phyloP scores from a whole-genome alignment of 1,284 basidiomycete species.

The Coniferiporia sulphurascens region DNA sequence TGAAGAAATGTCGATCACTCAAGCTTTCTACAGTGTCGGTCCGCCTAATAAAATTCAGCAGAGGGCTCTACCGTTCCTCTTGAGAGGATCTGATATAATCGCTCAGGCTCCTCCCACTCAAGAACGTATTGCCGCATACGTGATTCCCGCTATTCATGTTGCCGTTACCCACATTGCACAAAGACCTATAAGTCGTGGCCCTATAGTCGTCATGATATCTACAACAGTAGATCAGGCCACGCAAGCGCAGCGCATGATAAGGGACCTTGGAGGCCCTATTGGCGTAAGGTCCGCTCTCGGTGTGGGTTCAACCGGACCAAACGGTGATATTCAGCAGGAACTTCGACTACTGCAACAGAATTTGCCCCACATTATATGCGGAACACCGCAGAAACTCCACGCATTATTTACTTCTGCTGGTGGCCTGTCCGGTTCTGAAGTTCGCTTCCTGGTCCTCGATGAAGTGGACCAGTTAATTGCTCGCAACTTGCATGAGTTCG shows the following conservation, averaged over 20 bases:
- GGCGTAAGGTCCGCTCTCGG: constrained; percentile 86
- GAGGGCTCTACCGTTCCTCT: constrained; percentile 90
- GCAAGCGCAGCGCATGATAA: constrained; percentile 95
- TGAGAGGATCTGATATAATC: constrained; percentile 93
- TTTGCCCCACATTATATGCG: constrained; percentile 92
- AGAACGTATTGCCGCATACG: constrained; percentile 96
- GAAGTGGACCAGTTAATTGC: constrained; percentile 98
- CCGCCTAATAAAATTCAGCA: constrained; percentile 99
- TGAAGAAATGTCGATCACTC: constrained; percentile 17
- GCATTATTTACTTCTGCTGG: constrained; percentile 84
- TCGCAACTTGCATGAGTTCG: constrained; percentile 92
- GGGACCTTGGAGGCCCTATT: constrained; percentile 88
- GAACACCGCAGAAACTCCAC: constrained; percentile 94
- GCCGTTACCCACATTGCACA: constrained; percentile 58
- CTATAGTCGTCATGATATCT: constrained; percentile 88
- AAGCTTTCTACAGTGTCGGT: constrained; percentile 60
- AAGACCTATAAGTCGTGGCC: constrained; percentile 63
- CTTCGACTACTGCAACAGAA: constrained; percentile 83
- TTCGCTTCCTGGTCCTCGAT: constrained; percentile 90
- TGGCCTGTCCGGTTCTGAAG: constrained; percentile 74
- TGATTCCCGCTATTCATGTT: constrained; percentile 88
- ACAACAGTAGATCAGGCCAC: constrained; percentile 98
- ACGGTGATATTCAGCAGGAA: constrained; percentile 68
- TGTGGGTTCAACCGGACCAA: constrained; percentile 68
- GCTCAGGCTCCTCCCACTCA: constrained; percentile 98